A percentile compares a stretch with the other conserved stretches of the same genome.
These are phyloP conservation scores for Capronia americana DNA, from an alignment of 2,329 filamentous ascomycete genomes.

Conservation along the genomic window DNA sequence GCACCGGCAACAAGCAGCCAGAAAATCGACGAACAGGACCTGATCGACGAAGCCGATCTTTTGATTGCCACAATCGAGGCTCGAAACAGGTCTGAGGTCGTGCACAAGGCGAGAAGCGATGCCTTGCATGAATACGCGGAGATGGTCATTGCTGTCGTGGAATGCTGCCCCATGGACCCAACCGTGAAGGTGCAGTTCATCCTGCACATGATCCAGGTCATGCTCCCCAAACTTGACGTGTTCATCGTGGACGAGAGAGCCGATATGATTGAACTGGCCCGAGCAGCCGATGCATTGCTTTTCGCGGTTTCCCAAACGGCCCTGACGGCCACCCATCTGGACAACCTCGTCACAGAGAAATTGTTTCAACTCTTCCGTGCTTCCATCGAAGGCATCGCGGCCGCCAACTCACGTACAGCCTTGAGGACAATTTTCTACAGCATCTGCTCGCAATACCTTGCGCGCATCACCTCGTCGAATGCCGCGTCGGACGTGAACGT, in stretches of 20 bases:
- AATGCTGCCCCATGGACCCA: constrained; percentile 78
- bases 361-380: constrained; percentile 90
- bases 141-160: constrained; percentile 80
- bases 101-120: constrained; percentile 60
- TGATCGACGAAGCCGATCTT: constrained; percentile 48
- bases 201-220: constrained; percentile 82
- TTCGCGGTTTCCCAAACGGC: constrained; percentile 42
- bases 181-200: constrained; percentile 77
- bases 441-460: constrained; percentile 86
- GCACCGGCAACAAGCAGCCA: constrained; percentile 43
- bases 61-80: constrained; percentile 49
- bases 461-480: constrained; percentile 63
- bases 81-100: constrained; percentile 49
- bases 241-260: constrained; percentile 72
- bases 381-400: constrained; percentile 78
- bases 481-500: constrained; percentile 56
- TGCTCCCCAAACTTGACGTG: constrained; percentile 83
- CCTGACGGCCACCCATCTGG: constrained; percentile 48
- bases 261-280: constrained; percentile 77
- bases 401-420: constrained; percentile 69
- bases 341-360: constrained; percentile 83
- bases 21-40: constrained; percentile 49
- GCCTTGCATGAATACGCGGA: constrained; percentile 85
- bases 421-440: constrained; percentile 87
- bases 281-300: constrained; percentile 72